A percentile compares a stretch with the other conserved stretches of the same genome.
Evolutionary conservation across 2,329 filamentous ascomycete species (phyloP).

Genomic region (Myriosclerotinia duriaeana): DNA sequence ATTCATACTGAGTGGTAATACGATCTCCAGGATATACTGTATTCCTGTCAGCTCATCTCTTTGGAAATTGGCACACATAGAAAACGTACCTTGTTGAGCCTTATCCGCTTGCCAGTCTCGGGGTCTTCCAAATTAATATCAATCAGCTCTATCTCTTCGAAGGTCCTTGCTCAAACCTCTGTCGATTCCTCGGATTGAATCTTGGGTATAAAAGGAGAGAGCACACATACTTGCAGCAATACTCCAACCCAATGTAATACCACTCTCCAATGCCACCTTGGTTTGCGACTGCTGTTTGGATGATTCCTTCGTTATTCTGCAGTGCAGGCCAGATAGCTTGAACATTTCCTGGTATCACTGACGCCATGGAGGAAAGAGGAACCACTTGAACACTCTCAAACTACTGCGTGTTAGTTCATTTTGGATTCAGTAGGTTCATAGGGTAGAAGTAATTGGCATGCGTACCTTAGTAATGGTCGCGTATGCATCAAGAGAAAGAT

Average conservation of each 20-base stretch:
- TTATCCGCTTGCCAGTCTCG: constrained; percentile 2
- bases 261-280: constrained; percentile 13
- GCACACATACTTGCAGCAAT: constrained; percentile 14
- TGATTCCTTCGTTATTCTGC: constrained; percentile 4
- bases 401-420: background rate
- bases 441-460: background rate
- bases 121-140: background rate
- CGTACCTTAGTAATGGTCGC: background rate
- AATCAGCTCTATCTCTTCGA: background rate
- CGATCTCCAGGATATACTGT: constrained; percentile 11
- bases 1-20: background rate
- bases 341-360: background rate
- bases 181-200: background rate
- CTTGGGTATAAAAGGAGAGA: background rate
- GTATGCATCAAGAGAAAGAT: constrained; percentile 8
- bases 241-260: constrained; percentile 16
- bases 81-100: background rate
- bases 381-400: constrained; percentile 14
- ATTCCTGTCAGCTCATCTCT: background rate
- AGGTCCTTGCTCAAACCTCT: background rate
- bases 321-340: constrained; percentile 18
- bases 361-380: background rate
- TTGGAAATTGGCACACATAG: background rate
- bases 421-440: no score
- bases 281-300: constrained; percentile 4